Conservation (phyloP, 2,329 filamentous ascomycete genomes). For the Microdochium paspali region DNA sequence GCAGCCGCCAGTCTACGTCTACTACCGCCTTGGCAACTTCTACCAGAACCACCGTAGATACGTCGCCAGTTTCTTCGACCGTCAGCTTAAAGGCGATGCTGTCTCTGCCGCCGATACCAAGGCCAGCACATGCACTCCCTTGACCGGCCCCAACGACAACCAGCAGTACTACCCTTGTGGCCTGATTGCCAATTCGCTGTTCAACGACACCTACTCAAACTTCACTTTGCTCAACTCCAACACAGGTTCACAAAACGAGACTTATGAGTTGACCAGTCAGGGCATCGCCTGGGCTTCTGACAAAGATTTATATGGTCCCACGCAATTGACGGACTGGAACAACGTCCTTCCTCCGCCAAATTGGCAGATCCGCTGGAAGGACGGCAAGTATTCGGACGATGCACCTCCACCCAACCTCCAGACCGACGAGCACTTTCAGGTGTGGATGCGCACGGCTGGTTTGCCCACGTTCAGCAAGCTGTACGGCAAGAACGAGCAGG, state of each 20-base stretch:
- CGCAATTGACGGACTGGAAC: constrained; percentile 43
- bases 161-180: constrained; percentile 90
- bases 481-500: constrained; percentile 69
- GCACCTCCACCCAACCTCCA: constrained; percentile 63
- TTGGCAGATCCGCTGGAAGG: constrained; percentile 63
- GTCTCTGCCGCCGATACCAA: constrained; percentile 52
- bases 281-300: constrained; percentile 86
- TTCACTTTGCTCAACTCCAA: constrained; percentile 50
- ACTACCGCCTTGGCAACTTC: constrained; percentile 95
- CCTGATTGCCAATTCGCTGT: constrained; percentile 90
- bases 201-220: constrained; percentile 80
- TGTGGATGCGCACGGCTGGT: constrained; percentile 98
- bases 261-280: constrained; percentile 66
- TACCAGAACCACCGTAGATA: constrained; percentile 98
- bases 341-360: constrained; percentile 78
- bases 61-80: constrained; percentile 76
- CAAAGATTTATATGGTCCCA: constrained; percentile 66
- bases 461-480: constrained; percentile 93
- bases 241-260: constrained; percentile 26
- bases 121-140: constrained; percentile 65
- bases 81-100: constrained; percentile 67
- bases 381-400: constrained; percentile 57
- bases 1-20: constrained; percentile 75
- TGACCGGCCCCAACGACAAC: constrained; percentile 43
- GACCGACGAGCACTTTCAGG: constrained; percentile 78